These are phyloP conservation scores for Alliaria petiolata DNA, from an alignment of 345 rosid genomes.

Conservation along the genomic window DNA sequence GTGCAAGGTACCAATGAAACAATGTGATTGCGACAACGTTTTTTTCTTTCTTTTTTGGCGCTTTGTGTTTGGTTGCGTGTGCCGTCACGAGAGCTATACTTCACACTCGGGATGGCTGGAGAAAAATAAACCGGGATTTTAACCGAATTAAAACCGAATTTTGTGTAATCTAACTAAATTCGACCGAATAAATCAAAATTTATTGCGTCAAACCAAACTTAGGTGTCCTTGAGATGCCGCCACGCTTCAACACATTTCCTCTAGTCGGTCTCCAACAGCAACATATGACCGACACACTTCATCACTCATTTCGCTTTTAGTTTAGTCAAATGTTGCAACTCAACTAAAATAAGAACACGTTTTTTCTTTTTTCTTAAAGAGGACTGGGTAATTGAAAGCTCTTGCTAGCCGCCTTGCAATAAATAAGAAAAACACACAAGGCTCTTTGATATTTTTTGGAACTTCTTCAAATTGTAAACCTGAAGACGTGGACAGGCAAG, in stretches of 20 bases:
- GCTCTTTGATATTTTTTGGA: no score
- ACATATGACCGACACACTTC: not conserved
- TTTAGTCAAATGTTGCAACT: not conserved
- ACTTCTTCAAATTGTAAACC: not conserved
- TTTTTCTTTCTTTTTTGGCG: not conserved
- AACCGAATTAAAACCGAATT: not conserved
- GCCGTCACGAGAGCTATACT: not conserved
- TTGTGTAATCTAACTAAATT: not conserved
- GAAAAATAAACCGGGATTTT: not conserved
- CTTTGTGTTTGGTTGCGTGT: conserved; percentile 26
- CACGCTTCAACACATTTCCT: no score
- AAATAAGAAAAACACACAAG: no score
- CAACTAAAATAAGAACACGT: not conserved
- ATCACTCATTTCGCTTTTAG: not conserved
- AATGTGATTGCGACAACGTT: not conserved
- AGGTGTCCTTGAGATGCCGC: not conserved
- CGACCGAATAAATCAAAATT: not conserved
- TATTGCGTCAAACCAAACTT: not conserved
- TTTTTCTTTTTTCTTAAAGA: not conserved
- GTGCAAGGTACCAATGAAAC: not conserved
- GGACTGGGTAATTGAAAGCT: not conserved
- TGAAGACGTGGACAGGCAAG: not conserved
- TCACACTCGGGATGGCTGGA: not conserved
- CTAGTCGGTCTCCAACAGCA: not conserved
- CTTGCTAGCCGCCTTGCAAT: no score